phyloP scores from a whole-genome alignment of 257 asterid species.

The Solanum chmielewskii region DNA sequence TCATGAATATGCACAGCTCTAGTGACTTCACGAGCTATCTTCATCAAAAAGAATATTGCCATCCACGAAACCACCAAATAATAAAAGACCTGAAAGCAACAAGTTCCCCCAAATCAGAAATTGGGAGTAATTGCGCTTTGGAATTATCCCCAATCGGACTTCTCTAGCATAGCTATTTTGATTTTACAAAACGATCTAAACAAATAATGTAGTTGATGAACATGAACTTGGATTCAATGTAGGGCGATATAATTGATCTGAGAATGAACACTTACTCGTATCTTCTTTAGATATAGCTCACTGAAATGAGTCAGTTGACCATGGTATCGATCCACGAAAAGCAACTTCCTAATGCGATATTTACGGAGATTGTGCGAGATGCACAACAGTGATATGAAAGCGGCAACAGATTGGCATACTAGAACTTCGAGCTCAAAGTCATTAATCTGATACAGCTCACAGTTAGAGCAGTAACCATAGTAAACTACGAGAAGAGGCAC shows the following conservation, averaged over 20 bases:
- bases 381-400: constrained; percentile 63
- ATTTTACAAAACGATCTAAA: background rate
- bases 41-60: constrained; percentile 47
- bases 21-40: constrained; percentile 52
- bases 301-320: constrained; percentile 48
- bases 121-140: background rate
- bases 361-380: constrained; percentile 55
- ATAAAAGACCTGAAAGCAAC: constrained; percentile 42
- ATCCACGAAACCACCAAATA: constrained; percentile 48
- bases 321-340: constrained; percentile 57
- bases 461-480: constrained; percentile 32
- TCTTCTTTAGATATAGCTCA: constrained; percentile 43
- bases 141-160: background rate
- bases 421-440: constrained; percentile 47
- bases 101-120: background rate
- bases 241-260: background rate
- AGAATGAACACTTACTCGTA: constrained; percentile 29
- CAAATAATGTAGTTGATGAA: background rate
- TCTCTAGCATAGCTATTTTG: background rate
- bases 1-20: constrained; percentile 44
- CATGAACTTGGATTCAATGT: background rate
- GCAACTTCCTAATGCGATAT: constrained; percentile 56
- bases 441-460: constrained; percentile 49
- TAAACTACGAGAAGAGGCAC: constrained; percentile 35
- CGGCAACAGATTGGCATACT: constrained; percentile 39